Evolutionary conservation across 139 green algal species (phyloP).

Genomic region (Astrephomene gubernaculifera): DNA sequence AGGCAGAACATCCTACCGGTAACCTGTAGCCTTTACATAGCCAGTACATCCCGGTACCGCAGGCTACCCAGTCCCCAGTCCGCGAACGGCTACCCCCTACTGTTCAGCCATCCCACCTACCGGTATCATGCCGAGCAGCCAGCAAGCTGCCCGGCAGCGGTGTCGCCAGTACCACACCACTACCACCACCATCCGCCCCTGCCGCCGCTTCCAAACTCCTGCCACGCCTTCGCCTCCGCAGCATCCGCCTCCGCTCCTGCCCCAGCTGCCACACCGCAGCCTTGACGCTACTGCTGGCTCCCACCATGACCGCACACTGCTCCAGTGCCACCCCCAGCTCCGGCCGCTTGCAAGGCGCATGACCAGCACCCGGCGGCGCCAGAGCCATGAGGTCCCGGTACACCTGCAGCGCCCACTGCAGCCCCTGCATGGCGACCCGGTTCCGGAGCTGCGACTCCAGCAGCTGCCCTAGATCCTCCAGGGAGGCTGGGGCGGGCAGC

Average conservation of each 20-base stretch:
- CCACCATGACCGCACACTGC: constrained; percentile 4
- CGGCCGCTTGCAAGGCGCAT: constrained; percentile 15
- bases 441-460: neutral
- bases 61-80: too few species aligned
- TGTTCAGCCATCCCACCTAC: too few species aligned
- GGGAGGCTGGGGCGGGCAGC: neutral
- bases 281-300: neutral
- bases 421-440: neutral
- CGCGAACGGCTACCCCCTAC: too few species aligned
- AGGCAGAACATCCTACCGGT: too few species aligned
- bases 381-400: neutral
- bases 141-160: constrained; percentile 8
- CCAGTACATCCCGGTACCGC: too few species aligned
- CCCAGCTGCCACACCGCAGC: constrained; percentile 23
- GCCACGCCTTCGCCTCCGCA: neutral
- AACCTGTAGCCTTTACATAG: too few species aligned
- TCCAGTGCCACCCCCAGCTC: neutral
- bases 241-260: neutral
- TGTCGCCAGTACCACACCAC: neutral
- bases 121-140: too few species aligned
- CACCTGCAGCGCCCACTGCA: neutral
- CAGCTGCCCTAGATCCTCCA: neutral
- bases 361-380: neutral
- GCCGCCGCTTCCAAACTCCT: neutral
- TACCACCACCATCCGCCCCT: neutral